phyloP scores from a whole-genome alignment of 2,329 filamentous ascomycete genomes.

The Tolypocladium album region DNA sequence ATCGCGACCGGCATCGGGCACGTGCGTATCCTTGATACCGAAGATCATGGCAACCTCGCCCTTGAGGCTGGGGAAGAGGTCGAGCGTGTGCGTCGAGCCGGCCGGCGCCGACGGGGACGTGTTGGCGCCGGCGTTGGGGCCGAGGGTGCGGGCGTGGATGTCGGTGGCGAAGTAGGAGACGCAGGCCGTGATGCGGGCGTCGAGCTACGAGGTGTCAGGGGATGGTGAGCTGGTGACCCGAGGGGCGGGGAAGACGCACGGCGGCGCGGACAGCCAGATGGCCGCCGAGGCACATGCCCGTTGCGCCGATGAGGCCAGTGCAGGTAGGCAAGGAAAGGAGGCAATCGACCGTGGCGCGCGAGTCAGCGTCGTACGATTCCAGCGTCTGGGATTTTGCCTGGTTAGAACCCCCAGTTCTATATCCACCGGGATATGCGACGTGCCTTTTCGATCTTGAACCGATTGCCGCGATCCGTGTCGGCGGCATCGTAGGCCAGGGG shows the following conservation, averaged over 20 bases:
- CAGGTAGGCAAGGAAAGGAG: conserved; percentile 66
- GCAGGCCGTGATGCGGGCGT: conserved; percentile 63
- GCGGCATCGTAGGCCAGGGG: conserved; percentile 75
- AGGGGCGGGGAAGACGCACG: conserved; percentile 34
- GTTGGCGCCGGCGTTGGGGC: conserved; percentile 42
- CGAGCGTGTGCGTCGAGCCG: conserved; percentile 38
- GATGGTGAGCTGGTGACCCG: background rate
- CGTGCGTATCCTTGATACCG: conserved; percentile 83
- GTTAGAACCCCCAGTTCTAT: background rate
- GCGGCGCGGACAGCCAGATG: conserved; percentile 60
- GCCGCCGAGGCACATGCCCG: conserved; percentile 88
- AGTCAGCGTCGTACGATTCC: conserved; percentile 76
- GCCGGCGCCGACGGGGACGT: conserved; percentile 24
- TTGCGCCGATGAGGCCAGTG: conserved; percentile 67
- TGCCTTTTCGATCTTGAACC: conserved; percentile 74
- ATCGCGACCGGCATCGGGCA: conserved; percentile 72
- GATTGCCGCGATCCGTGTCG: conserved; percentile 80
- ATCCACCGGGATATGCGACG: background rate
- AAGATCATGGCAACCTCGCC: conserved; percentile 87
- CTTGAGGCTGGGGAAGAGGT: conserved; percentile 53
- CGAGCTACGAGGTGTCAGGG: conserved; percentile 35
- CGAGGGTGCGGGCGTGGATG: conserved; percentile 70
- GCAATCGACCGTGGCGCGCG: conserved; percentile 54
- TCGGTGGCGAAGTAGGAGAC: conserved; percentile 92
- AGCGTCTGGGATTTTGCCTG: conserved; percentile 47